Conservation (phyloP, 257 asterid species). For the Penstemon eatonii region DNA sequence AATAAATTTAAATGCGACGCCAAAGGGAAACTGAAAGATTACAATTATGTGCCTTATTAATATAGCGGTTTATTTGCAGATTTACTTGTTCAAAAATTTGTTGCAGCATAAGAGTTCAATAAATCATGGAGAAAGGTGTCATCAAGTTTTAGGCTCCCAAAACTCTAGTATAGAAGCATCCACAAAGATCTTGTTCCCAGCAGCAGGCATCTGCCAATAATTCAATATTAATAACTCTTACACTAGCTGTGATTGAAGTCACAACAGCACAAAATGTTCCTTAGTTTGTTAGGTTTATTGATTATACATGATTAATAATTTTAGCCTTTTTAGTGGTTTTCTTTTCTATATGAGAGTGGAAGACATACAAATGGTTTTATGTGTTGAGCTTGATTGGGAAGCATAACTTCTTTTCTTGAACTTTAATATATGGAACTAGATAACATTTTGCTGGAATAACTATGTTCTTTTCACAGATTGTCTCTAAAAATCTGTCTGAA, state of each 20-base stretch:
- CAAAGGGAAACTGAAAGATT: constrained; percentile 2
- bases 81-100: not conserved
- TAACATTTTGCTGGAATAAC: constrained; percentile 24
- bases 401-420: not conserved
- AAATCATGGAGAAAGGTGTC: not conserved
- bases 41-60: constrained; percentile 12
- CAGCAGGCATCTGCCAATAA: not conserved
- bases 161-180: not conserved
- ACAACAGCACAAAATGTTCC: not conserved
- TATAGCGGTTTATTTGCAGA: constrained; percentile 8
- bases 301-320: not conserved
- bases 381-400: constrained; percentile 23
- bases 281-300: constrained; percentile 11
- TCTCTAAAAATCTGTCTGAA: constrained; percentile 78
- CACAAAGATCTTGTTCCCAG: not conserved
- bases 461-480: constrained; percentile 62
- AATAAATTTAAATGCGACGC: not conserved
- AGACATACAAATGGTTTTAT: constrained; percentile 15
- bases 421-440: constrained; percentile 17
- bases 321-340: not conserved
- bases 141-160: not conserved
- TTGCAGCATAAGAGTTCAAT: not conserved
- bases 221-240: not conserved
- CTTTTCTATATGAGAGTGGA: constrained; percentile 5
- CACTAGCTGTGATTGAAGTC: not conserved